Percentiles rank a stretch among this genome's conserved stretches.
These are phyloP conservation scores for Apiotrichum domesticum DNA, from an alignment of 1,284 basidiomycete species.

Conservation along the genomic window DNA sequence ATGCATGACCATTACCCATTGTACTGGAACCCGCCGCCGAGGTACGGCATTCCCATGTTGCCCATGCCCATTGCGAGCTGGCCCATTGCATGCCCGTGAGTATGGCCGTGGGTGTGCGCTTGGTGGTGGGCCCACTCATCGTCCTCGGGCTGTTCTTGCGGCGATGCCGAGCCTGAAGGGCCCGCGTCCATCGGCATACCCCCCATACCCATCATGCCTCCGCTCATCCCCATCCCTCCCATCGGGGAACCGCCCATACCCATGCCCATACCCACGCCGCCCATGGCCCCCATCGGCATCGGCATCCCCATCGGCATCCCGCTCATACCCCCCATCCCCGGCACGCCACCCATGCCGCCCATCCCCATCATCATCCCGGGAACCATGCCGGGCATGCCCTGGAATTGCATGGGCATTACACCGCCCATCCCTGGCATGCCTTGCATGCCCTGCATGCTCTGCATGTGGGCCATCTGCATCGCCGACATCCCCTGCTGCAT, in stretches of 20 bases:
- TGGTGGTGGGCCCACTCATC: not conserved
- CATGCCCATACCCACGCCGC: conserved; percentile 1
- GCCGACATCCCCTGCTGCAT: too few relatives aligned
- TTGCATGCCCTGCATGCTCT: too few relatives aligned
- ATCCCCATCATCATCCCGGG: conserved; percentile 18
- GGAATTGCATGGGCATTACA: not conserved
- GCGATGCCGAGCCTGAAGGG: too few relatives aligned
- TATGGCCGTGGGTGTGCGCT: too few relatives aligned
- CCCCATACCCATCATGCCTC: not conserved
- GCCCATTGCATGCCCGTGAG: conserved; percentile 3
- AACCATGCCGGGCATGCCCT: not conserved
- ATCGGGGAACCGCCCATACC: not conserved
- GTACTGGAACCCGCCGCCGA: not conserved
- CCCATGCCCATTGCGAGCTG: conserved; percentile 9
- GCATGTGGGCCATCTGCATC: too few relatives aligned
- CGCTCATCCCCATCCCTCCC: conserved; percentile 1
- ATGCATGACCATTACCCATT: too few relatives aligned
- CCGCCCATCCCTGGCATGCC: too few relatives aligned
- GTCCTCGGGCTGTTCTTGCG: not conserved
- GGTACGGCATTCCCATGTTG: conserved; percentile 6
- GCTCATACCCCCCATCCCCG: conserved; percentile 10
- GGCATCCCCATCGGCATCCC: not conserved
- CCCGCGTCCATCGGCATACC: not conserved
- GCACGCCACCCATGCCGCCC: not conserved
- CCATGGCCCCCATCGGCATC: not conserved